Evolutionary conservation across 352 stramenopile genomes (phyloP).

Genomic region (Aphanomyces stellatus): DNA sequence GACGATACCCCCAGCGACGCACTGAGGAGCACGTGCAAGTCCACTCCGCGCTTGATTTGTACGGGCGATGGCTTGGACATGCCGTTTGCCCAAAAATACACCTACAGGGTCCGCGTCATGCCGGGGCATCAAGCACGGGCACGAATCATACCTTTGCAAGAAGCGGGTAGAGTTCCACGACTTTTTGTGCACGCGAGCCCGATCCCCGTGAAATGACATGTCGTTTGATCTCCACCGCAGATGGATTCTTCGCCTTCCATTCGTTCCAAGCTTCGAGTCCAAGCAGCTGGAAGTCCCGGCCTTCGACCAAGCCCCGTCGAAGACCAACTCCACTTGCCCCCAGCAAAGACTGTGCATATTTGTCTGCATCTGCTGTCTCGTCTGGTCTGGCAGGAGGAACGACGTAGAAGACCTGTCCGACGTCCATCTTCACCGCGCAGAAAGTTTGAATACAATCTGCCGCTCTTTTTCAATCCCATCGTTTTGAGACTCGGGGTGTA

Average conservation of each 20-base stretch:
- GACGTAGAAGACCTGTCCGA: constrained; percentile 17
- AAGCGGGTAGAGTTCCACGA: constrained; percentile 63
- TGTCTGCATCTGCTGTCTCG: not conserved
- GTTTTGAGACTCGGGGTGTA: not conserved
- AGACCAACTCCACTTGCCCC: constrained; percentile 11
- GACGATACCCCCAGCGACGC: not conserved
- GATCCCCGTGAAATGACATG: constrained; percentile 39
- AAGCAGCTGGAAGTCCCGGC: constrained; percentile 15
- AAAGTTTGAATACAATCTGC: not conserved
- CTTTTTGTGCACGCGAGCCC: constrained; percentile 24
- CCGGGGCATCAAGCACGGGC: not conserved
- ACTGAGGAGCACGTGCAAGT: constrained; percentile 4
- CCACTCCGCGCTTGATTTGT: not conserved
- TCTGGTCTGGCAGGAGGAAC: not conserved
- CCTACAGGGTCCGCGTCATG: constrained; percentile 12
- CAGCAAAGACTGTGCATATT: not conserved
- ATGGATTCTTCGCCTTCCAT: not conserved
- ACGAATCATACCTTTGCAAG: constrained; percentile 15
- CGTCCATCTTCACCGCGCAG: constrained; percentile 1
- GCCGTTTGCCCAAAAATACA: constrained; percentile 34
- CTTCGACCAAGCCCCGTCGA: constrained; percentile 10
- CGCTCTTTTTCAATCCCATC: constrained; percentile 1
- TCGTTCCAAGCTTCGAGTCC: not conserved
- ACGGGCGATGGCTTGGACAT: constrained; percentile 24
- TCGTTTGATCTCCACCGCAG: constrained; percentile 38